phyloP scores from a whole-genome alignment of 306 rosid species.

The Fragaria nilgerrensis region DNA sequence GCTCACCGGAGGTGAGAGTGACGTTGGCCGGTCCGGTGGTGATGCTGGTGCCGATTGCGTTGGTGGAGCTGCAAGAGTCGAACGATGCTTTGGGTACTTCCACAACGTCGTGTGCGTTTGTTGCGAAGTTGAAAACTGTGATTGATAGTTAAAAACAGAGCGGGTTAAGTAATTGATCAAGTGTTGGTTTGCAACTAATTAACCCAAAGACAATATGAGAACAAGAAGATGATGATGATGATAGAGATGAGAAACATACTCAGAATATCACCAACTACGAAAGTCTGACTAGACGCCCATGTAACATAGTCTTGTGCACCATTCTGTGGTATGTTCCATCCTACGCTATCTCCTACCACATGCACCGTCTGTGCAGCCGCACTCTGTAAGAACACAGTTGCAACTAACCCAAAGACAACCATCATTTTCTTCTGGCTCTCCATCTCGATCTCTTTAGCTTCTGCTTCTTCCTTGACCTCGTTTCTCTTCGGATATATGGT shows the following conservation, averaged over 20 bases:
- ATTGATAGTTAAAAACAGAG: no score
- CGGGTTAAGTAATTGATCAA: not conserved
- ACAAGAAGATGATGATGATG: not conserved
- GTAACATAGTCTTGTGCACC: constrained; percentile 9
- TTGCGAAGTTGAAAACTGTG: constrained; percentile 14
- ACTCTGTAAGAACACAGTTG: constrained; percentile 20
- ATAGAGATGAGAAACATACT: not conserved
- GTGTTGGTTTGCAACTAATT: no score
- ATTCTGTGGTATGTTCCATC: constrained; percentile 34
- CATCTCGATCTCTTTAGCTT: constrained; percentile 8
- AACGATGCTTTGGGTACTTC: constrained; percentile 16
- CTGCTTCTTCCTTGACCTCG: not conserved
- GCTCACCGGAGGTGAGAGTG: constrained; percentile 14
- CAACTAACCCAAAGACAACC: not conserved
- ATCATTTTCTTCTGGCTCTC: not conserved
- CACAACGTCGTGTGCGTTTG: not conserved
- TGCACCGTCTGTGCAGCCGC: constrained; percentile 23
- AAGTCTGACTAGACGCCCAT: constrained; percentile 33
- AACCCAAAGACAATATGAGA: not conserved
- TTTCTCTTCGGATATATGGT: not conserved
- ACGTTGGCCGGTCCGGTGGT: constrained; percentile 21
- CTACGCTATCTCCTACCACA: constrained; percentile 37
- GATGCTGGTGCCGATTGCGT: not conserved
- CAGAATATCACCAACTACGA: constrained; percentile 37
- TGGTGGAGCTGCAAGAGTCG: constrained; percentile 6